Evolutionary conservation across 345 rosid genomes (phyloP).

Genomic region (Linum usitatissimum): DNA sequence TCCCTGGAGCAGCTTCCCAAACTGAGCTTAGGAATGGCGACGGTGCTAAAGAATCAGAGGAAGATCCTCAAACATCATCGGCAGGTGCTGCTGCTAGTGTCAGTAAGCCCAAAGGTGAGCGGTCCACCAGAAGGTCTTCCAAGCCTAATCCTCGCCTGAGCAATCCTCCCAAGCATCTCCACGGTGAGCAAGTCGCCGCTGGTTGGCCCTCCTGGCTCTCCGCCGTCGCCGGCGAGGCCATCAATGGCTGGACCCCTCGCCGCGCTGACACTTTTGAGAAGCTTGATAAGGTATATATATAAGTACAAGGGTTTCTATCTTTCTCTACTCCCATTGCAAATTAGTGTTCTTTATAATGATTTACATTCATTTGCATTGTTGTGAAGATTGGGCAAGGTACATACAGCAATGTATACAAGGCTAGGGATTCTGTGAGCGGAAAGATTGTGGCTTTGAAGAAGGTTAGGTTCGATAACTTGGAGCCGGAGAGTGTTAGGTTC

Average conservation of each 20-base stretch:
- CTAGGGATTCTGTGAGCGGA: conserved; percentile 24
- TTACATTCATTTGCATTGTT: neutral
- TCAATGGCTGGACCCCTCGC: conserved; percentile 25
- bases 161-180: conserved; percentile 21
- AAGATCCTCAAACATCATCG: neutral
- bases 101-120: conserved; percentile 6
- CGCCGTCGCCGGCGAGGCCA: conserved; percentile 26
- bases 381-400: conserved; percentile 26
- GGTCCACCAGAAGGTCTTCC: conserved; percentile 11
- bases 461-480: conserved; percentile 26
- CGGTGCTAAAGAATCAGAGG: neutral
- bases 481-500: conserved; percentile 25
- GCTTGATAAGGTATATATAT: conserved; percentile 18
- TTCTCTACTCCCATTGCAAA: neutral
- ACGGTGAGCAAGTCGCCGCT: conserved; percentile 26
- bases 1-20: conserved; percentile 7
- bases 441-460: conserved; percentile 28
- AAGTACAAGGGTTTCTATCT: neutral
- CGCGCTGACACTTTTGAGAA: conserved; percentile 25
- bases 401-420: conserved; percentile 27
- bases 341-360: neutral
- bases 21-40: conserved; percentile 6
- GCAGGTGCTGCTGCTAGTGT: neutral
- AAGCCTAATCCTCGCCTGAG: conserved; percentile 23
- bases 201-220: conserved; percentile 30